Base-by-base conservation (phyloP, 1,284 basidiomycete species). In the Malassezia japonica region DNA sequence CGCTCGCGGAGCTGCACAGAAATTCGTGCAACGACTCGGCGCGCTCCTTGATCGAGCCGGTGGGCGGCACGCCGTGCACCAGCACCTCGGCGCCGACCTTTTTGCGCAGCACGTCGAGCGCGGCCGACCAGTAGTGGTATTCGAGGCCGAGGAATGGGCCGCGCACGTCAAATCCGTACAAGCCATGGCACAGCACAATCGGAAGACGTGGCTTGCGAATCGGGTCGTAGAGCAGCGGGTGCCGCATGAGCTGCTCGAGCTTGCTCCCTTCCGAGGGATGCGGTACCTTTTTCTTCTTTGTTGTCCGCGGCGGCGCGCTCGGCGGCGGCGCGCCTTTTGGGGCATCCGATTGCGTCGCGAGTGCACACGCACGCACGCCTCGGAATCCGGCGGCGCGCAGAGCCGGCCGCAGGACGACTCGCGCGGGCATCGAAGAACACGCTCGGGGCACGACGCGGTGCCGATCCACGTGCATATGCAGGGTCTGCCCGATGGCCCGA, bases 101-200 rank as follows among this genome's bases (percentile, higher is more conserved):
- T 54, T 86, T 80, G 47, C 85, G 80, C 12, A 99, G 78, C 7
- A 94, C 81, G 36, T 81, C 82, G 35, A 96, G 78, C 5, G 95
- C 83, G 51, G 86, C 85, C 0, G 84, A 83, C 94, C 94, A 99
- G 72, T 99, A 99, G 61, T 96, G 90, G 70, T 90, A 81, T 56
- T 88, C 71, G 25, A 70, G 57, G 0, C 73, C 72, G 29, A 91
- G 81, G 48, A 85, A 78, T 0, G 86, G 81, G 20, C 88, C 81
- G 60, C 86, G 78, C 35, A 88, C 82, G 67, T 92, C 88, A 71
- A 95, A 98, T 6, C 94, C 92, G 66, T 96, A 96, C 2, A 98
- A 77, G 63, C 36, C 59, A 15, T 98, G 92, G 66, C 89, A 96
- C 13, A 98, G 79, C 0, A 94, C 89, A 57, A 98, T 85, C 3